Base-by-base conservation (phyloP, 192 early-diverging fungal species). In the Spizellomyces punctatus region DNA sequence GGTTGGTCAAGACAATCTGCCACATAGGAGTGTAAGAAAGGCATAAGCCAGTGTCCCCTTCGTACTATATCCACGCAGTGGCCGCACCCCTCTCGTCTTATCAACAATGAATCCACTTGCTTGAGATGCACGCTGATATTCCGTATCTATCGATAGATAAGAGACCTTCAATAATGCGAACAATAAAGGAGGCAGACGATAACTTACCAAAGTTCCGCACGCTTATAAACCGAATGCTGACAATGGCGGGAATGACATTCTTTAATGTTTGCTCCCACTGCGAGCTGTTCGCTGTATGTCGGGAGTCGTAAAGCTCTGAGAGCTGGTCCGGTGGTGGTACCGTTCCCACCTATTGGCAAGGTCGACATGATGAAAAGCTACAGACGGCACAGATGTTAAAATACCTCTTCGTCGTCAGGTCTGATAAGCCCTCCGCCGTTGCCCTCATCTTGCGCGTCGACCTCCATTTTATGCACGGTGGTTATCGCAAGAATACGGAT, bases 91-190 rank as follows among this genome's bases (percentile, higher is more conserved):
- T 19, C 81, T 77, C 71, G 82, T 78, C 45, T 87, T 85, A 80
- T 93, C 92, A 14, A 93, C 91, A 67, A 93, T 86, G 72, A 93
- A 93, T 10, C 92, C 92, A 27, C 88, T 86, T 27, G 92, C 92
- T 73, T 93, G 88, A 58, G 88, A 90, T 5, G 86, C 86, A 43
- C 89, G 81, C 46, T 71, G 60, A 81, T 81, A 78, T 81, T 92
- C 90, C 4, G 90, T 92, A 72, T 92, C 91, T 83, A 86, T 86
- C 10, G 87, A 83, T 16, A 12, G 58, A 60, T 21, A 3, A 36
- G 27, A 36, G 27, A 36, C 27, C 27, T 10, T 19, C 44, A 19
- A 27, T 41, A 8, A 14, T 4, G 5, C 36, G 46, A 21, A 27
- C 44, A 10, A 21, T 22, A 43, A 57, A 19, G 10, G 72, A 16